Base-by-base conservation (phyloP, 2,329 filamentous ascomycete species). In the Aschersonia sp. region DNA sequence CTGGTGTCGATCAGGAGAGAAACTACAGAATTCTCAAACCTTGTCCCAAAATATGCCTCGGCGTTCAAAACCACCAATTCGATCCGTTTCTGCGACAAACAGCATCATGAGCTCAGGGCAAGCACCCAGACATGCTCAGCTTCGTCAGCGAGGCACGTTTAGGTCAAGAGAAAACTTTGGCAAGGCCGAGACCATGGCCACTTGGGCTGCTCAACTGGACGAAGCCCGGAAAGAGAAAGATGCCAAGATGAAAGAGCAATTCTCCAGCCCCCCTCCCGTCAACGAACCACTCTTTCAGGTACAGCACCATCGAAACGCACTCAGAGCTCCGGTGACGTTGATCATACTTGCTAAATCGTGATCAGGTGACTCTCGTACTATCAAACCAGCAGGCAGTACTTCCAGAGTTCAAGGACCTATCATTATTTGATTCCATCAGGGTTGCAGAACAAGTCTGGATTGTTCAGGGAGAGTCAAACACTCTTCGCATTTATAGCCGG, bases 361-460 rank as follows among this genome's bases (percentile, higher is more conserved):
- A 20, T 20, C 28, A 62, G 55, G 54, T 52, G 4, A 55, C 50
- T 6, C 38, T 64, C 29, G 56, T 65, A 1, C 52, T 65, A 30
- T 58, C 64, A 1, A 57, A 56, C 4, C 51, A 58, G 20, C 51
- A 57, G 28, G 47, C 62, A 20, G 41, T 61, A 1, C 61, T 61
- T 1, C 46, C 29, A 28, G 56, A 51, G 2, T 44, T 66, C 2
- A 53, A 59, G 30, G 50, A 58, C 1, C 48, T 53, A 5, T 38
- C 40, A 0, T 51, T 47, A 2, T 48, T 67, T 4, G 52, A 65
- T 30, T 50, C 53, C 3, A 56, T 67, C 12, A 55, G 63, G 3
- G 54, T 48, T 40, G 51, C 50, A 4, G 47, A 63, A 43, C 50
- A 52, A 31, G 58, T 64, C 5, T 67, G 64, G 56, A 64, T 67